These are phyloP conservation scores for Bremia lactucae DNA, from an alignment of 352 stramenopile genomes.

Conservation along the genomic window DNA sequence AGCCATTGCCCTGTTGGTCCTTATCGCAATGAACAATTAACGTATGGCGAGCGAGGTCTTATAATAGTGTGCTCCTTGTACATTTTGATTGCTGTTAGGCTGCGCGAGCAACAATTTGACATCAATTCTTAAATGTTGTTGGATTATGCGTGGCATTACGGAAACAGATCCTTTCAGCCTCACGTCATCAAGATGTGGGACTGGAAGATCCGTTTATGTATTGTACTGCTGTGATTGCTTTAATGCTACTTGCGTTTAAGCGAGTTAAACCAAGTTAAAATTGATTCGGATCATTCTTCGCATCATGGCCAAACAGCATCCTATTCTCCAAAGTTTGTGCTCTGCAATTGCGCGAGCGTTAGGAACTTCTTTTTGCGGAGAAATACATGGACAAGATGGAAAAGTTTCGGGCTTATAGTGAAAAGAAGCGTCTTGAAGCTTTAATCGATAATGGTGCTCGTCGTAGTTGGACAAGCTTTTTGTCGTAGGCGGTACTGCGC, in stretches of 20 bases:
- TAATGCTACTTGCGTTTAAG: conserved; percentile 49
- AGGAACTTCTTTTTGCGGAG: conserved; percentile 43
- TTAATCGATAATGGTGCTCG: conserved; percentile 20
- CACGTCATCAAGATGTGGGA: conserved; percentile 49
- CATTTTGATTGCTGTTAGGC: conserved; percentile 60
- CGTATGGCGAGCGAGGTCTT: conserved; percentile 39
- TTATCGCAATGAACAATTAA: conserved; percentile 53
- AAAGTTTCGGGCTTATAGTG: conserved; percentile 38
- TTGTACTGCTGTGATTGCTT: conserved; percentile 68
- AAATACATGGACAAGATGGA: conserved; percentile 52
- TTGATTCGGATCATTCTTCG: conserved; percentile 47
- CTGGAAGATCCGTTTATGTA: conserved; percentile 55
- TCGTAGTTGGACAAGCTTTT: conserved; percentile 24
- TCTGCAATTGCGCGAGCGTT: conserved; percentile 61
- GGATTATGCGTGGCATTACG: conserved; percentile 53
- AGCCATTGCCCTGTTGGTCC: conserved; percentile 57
- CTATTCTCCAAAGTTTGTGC: conserved; percentile 44
- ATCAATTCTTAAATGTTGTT: conserved; percentile 32
- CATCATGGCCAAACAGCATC: conserved; percentile 29
- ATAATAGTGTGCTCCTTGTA: conserved; percentile 66
- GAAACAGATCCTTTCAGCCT: conserved; percentile 35
- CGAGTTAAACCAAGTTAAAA: conserved; percentile 53
- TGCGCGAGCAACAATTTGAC: conserved; percentile 35
- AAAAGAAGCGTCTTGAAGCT: conserved; percentile 36
- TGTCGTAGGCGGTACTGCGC: conserved; percentile 12